Conservation (phyloP, 768 basidiomycete genomes). For the Cystofilobasidium capitatum region DNA sequence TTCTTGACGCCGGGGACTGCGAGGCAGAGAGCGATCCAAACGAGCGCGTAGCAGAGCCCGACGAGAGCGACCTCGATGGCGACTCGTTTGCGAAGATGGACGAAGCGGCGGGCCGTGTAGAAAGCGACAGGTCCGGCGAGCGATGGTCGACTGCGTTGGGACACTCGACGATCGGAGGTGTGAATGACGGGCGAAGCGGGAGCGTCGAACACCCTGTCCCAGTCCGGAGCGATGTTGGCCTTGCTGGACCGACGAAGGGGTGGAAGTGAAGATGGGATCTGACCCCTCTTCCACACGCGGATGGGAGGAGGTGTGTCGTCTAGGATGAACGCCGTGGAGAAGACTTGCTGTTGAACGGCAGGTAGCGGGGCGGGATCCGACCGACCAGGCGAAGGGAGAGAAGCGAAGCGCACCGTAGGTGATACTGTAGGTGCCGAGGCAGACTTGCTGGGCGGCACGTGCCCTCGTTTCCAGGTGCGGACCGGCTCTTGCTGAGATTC, state of each 20-base stretch:
- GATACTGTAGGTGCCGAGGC: background rate
- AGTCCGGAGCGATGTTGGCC: background rate
- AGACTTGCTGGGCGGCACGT: background rate
- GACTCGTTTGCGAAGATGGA: background rate
- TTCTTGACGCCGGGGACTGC: background rate
- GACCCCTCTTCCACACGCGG: background rate
- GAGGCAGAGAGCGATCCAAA: background rate
- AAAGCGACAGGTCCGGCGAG: background rate
- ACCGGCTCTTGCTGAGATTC: background rate
- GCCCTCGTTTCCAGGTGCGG: background rate
- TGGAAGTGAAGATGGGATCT: background rate
- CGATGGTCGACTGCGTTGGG: background rate
- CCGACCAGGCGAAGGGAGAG: background rate
- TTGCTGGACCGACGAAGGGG: background rate
- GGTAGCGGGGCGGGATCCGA: background rate
- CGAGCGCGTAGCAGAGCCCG: background rate
- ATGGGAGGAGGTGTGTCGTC: background rate
- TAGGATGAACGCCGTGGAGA: background rate
- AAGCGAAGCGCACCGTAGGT: background rate
- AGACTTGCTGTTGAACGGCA: background rate
- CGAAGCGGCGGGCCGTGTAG: background rate
- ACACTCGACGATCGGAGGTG: background rate
- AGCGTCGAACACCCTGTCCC: background rate
- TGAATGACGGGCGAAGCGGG: background rate
- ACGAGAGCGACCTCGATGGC: background rate